phyloP scores from a whole-genome alignment of 805 yeast species.

The Yamadazyma nakazawae region DNA sequence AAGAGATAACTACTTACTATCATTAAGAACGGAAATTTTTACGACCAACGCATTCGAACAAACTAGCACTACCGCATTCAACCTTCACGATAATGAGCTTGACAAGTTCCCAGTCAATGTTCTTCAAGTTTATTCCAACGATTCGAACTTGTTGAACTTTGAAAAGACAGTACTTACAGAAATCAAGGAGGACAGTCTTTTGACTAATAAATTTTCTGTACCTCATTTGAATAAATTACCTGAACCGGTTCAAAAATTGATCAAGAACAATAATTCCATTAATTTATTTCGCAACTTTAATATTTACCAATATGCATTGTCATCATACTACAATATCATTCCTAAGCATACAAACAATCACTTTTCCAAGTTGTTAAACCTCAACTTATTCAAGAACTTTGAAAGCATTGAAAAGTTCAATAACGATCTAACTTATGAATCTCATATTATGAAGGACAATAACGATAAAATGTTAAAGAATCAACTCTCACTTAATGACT shows the following conservation, averaged over 20 bases:
- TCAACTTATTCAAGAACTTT: conserved; percentile 37
- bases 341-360: conserved; percentile 35
- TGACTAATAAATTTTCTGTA: conserved; percentile 21
- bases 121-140: conserved; percentile 34
- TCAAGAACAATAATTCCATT: conserved; percentile 26
- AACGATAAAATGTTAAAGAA: conserved; percentile 24
- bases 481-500: conserved; percentile 22
- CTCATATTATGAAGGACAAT: conserved; percentile 18
- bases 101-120: conserved; percentile 36
- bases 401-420: conserved; percentile 31
- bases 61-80: conserved; percentile 3
- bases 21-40: conserved; percentile 30
- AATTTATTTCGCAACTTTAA: conserved; percentile 32
- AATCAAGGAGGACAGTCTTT: conserved; percentile 22
- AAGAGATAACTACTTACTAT: conserved; percentile 33
- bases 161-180: conserved; percentile 26
- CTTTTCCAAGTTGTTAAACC: conserved; percentile 30
- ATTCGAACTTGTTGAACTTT: conserved; percentile 35
- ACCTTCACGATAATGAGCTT: conserved; percentile 14
- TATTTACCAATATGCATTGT: conserved; percentile 36
- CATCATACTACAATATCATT: conserved; percentile 36
- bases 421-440: conserved; percentile 27
- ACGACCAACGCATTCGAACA: conserved; percentile 24
- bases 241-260: conserved; percentile 31
- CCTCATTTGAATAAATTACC: conserved; percentile 30